Conservation (phyloP, 129 eudicot species). For the Logfia minima region DNA sequence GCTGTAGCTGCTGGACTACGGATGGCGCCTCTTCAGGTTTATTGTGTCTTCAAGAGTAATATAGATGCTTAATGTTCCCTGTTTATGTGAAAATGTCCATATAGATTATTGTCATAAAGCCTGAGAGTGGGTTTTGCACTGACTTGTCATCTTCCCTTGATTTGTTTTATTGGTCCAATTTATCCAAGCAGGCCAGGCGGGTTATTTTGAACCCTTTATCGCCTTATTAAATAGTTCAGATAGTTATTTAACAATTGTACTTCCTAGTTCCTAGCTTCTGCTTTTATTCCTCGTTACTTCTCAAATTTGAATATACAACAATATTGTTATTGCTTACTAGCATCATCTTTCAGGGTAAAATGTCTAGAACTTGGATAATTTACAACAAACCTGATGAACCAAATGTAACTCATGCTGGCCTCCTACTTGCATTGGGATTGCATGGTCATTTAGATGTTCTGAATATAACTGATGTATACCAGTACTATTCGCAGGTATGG, state of each 20-base stretch:
- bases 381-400: slow-evolving; percentile 93
- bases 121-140: not conserved
- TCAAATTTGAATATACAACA: not conserved
- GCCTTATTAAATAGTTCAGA: not conserved
- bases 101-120: slow-evolving; percentile 11
- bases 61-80: too few relatives aligned
- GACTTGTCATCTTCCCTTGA: not conserved
- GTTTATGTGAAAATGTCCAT: not conserved
- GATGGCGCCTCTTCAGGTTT: slow-evolving; percentile 87
- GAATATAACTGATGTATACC: slow-evolving; percentile 78
- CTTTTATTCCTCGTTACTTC: not conserved
- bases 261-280: not conserved
- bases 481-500: slow-evolving; percentile 71
- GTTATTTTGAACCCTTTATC: slow-evolving; percentile 1
- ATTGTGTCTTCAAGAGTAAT: slow-evolving; percentile 15
- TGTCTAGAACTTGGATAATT: slow-evolving; percentile 94
- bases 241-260: slow-evolving; percentile 4
- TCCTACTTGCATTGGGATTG: slow-evolving; percentile 87
- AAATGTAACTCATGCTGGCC: slow-evolving; percentile 89
- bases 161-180: slow-evolving; percentile 14
- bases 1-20: slow-evolving; percentile 98
- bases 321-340: slow-evolving; percentile 4
- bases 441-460: slow-evolving; percentile 86
- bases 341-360: slow-evolving; percentile 63
- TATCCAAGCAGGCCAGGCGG: not conserved